phyloP scores from a whole-genome alignment of 176 grass and related monocot species.

The Chrysopogon serrulatus region DNA sequence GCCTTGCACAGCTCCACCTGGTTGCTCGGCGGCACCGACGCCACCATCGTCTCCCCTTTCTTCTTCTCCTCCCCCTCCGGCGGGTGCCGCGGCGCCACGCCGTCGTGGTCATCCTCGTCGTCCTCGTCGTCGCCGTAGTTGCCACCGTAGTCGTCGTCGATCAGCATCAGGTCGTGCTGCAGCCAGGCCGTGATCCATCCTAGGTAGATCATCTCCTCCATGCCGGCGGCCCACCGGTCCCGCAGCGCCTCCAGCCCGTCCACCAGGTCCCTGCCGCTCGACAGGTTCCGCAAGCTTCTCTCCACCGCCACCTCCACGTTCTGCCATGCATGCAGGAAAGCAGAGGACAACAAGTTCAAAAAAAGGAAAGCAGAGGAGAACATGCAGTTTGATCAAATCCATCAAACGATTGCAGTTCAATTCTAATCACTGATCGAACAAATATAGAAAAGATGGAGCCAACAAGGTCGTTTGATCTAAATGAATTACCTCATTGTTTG shows the following conservation, averaged over 20 bases:
- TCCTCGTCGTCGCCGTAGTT: neutral
- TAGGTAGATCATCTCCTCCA: constrained; percentile 83
- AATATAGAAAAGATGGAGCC: neutral
- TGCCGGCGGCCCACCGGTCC: constrained; percentile 62
- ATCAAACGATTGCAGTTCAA: no score
- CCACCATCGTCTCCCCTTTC: constrained; percentile 35
- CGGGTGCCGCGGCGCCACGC: neutral
- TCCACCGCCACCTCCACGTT: constrained; percentile 34
- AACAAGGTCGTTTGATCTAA: neutral
- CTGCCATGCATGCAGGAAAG: constrained; percentile 1
- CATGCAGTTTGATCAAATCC: neutral
- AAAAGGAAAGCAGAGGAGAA: neutral
- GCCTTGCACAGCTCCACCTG: constrained; percentile 41
- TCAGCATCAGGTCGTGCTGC: constrained; percentile 48
- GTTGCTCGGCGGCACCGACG: constrained; percentile 6
- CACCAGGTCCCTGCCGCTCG: constrained; percentile 38
- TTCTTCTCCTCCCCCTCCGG: neutral
- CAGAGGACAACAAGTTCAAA: no score
- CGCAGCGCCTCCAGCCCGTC: constrained; percentile 47
- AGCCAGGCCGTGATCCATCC: constrained; percentile 73
- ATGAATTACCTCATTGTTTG: constrained; percentile 8
- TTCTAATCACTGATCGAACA: neutral
- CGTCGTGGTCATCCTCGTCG: neutral
- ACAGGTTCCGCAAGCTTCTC: constrained; percentile 32
- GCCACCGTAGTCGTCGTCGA: neutral